A percentile compares a stretch with the other conserved stretches of the same genome.
Evolutionary conservation across 345 rosid genomes (phyloP).

Genomic region (Gossypioides kirkii): DNA sequence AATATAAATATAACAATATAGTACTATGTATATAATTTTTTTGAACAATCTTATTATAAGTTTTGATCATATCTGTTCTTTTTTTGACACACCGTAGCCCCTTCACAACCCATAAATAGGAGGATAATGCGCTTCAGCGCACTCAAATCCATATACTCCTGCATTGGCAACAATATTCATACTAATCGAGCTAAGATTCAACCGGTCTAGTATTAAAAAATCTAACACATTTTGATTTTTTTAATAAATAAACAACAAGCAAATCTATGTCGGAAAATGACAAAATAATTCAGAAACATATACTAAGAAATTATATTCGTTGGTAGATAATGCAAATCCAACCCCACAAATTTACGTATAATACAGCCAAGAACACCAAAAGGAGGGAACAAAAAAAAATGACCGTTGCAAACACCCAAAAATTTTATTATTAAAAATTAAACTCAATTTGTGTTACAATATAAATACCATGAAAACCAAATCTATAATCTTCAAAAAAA

Average conservation of each 20-base stretch:
- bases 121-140: too few relatives aligned
- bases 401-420: slow-evolving; percentile 35
- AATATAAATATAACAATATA: too few relatives aligned
- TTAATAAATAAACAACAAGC: neutral
- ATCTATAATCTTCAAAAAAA: neutral
- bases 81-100: too few relatives aligned
- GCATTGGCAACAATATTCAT: too few relatives aligned
- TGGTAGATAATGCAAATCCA: slow-evolving; percentile 10
- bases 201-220: accelerated
- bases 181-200: too few relatives aligned
- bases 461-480: too few relatives aligned
- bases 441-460: neutral
- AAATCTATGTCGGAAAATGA: neutral
- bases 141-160: too few relatives aligned
- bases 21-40: too few relatives aligned
- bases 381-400: slow-evolving; percentile 23
- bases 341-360: slow-evolving; percentile 22
- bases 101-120: too few relatives aligned
- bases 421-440: neutral
- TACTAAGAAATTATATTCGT: slow-evolving; percentile 8
- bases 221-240: neutral
- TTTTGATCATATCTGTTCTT: too few relatives aligned
- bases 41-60: too few relatives aligned
- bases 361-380: slow-evolving; percentile 17
- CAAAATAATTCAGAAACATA: neutral